Evolutionary conservation across 2,329 filamentous ascomycete species (phyloP).

Genomic region (Myriosclerotinia curreyana): DNA sequence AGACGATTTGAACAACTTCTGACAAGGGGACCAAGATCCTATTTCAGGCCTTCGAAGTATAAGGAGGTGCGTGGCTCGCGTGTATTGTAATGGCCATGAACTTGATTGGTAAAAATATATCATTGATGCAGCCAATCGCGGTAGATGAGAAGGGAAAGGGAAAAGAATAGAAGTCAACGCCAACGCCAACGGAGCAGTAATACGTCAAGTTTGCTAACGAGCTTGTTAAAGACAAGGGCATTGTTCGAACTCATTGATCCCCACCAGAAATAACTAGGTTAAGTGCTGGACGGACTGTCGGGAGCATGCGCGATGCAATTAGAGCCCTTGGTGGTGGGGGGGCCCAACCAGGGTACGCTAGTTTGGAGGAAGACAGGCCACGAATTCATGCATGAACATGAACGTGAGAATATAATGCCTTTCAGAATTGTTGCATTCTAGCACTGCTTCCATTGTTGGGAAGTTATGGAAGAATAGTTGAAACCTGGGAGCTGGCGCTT

Average conservation of each 20-base stretch:
- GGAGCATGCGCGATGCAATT: conserved; percentile 40
- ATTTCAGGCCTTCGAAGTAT: conserved; percentile 43
- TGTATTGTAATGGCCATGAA: conserved; percentile 43
- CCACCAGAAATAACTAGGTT: conserved; percentile 35
- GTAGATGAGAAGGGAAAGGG: conserved; percentile 39
- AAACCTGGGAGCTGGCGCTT: conserved; percentile 36
- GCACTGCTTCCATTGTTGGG: conserved; percentile 26
- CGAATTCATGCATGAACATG: conserved; percentile 42
- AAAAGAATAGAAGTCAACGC: conserved; percentile 29
- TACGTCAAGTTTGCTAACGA: conserved; percentile 36
- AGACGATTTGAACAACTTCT: conserved; percentile 34
- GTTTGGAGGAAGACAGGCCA: conserved; percentile 37
- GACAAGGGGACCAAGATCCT: conserved; percentile 37
- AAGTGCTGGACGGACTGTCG: conserved; percentile 36
- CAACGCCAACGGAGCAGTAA: conserved; percentile 36
- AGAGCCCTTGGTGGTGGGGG: conserved; percentile 37
- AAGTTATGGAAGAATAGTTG: conserved; percentile 33
- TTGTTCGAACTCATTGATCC: conserved; percentile 39
- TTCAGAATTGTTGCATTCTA: conserved; percentile 25
- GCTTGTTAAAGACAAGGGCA: conserved; percentile 33
- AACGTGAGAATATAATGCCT: conserved; percentile 32
- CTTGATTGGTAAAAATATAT: conserved; percentile 46
- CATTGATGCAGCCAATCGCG: conserved; percentile 44
- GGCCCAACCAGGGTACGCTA: conserved; percentile 33
- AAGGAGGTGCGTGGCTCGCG: conserved; percentile 43